Evolutionary conservation across 805 yeast genomes (phyloP), one percentile per base, ranked within the genome.

Genomic region (Pichia thaimueangensis): DNA sequence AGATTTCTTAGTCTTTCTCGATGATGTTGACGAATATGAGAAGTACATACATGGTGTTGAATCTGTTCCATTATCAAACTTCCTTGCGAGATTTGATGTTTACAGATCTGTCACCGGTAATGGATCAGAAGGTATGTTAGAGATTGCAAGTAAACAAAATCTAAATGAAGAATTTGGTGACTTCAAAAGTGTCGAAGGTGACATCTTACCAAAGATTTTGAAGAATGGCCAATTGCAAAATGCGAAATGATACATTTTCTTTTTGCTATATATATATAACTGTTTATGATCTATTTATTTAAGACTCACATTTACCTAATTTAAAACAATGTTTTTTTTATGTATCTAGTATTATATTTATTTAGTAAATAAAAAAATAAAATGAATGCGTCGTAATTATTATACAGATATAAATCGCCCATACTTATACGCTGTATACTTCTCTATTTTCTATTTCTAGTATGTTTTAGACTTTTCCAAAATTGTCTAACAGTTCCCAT

Each of bases 91-190:
- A 8, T 84, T 74, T 66, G 74, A 81, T 53, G 70, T 86, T n/a
- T 87, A 71, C 57, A 69, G 74, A 19, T 74, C 76, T 43, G 71
- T 71, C 47, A 68, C 67, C 20, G 82, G 85, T 35, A 65, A 65
- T 31, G 95, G 95, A 25, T 65, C 78, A 4, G 84, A 77, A 52
- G 95, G 95, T 43, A 70, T 72, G 8, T 58, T 83, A 21, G 85
- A 81, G 39, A 80, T 76, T 53, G 95, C 91, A 2, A 81, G 91
- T 7, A 73, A 76, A 43, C 65, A 68, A 16, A 83, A 80, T 46
- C 58, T 86, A 30, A 71, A 70, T 39, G 73, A 73, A 48, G 93
- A 86, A 55, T 86, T 87, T 50, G 91, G 88, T 23, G 66, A 73
- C 21, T 64, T 70, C 37, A 67, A 64, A 31, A 54, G 60, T 3